Base-by-base conservation (phyloP, 2,329 filamentous ascomycete species). In the Chalara sp. region DNA sequence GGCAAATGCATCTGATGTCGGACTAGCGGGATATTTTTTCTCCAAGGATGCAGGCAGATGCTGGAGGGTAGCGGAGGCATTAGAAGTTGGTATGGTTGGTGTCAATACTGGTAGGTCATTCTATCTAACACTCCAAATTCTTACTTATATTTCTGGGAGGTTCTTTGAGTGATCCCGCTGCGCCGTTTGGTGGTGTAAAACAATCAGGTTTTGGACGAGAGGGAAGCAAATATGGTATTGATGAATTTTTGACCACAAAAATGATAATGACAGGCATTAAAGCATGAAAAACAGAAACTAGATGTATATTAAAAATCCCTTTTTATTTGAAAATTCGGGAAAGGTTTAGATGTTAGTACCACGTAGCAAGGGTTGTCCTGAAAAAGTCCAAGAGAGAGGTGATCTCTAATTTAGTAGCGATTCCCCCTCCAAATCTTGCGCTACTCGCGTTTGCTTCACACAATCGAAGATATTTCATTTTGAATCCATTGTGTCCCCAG, bases 151-250 rank as follows among this genome's bases (percentile, higher is more conserved):
- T n/a, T n/a, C 35, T 8, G n/a, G n/a, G 8, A 39, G 35, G 35
- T 8, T 8, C 35, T 39, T n/a, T 39, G 35, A 39, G 35, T 42
- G 47, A 44, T 6, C 46, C 49, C 5, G 48, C 44, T 29, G 8
- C 47, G 28, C 47, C 55, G 29, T 93, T 92, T 64, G 88, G 88
- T n/a, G 88, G 88, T 58, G 84, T 93, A 44, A 92, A 93, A 70
- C 76, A 89, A 70, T 88, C 83, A 59, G 88, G 88, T 1, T 90
- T 90, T 59, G 88, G 88, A 3, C 74, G 86, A 42, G 88, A 92
- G 68, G 87, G 87, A 6, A 86, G 84, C 57, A 79, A 82, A 66
- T 87, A 89, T 53, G 87, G 87, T 13, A 82, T 89, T 55, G 80
- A 82, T 10, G 87, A 92, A 69, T 92, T 89, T 65, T 76, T 84